phyloP scores from a whole-genome alignment of 306 rosid species.

The Cicer cuneatum region DNA sequence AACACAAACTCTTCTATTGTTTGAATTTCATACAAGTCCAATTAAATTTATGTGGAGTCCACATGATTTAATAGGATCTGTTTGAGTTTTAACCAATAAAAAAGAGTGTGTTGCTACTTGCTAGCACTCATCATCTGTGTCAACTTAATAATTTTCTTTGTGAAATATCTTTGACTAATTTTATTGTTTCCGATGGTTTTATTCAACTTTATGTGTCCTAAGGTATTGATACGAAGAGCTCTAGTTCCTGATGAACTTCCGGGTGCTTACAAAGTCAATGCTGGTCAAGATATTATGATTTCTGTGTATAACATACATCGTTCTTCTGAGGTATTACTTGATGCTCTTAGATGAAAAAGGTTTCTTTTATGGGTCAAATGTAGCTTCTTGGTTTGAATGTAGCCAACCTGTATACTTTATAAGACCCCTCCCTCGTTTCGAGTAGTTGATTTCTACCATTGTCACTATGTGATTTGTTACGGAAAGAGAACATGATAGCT shows the following conservation, averaged over 20 bases:
- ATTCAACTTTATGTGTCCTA: conserved; percentile 36
- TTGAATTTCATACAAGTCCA: too few species aligned
- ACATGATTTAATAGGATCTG: too few species aligned
- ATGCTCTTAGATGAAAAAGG: neutral
- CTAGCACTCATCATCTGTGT: too few species aligned
- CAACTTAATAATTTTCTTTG: neutral
- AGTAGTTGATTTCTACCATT: conserved; percentile 2
- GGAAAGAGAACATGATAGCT: neutral
- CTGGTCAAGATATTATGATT: conserved; percentile 98
- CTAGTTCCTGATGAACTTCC: conserved; percentile 83
- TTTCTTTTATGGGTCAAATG: conserved; percentile 31
- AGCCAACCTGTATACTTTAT: conserved; percentile 5
- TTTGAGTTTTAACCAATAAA: too few species aligned
- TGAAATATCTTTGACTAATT: conserved; percentile 23
- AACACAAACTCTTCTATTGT: too few species aligned
- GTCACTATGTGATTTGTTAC: neutral
- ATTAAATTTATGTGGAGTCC: too few species aligned
- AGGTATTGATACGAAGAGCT: conserved; percentile 98
- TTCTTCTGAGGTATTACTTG: conserved; percentile 75
- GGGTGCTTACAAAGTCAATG: conserved; percentile 79
- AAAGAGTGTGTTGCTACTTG: too few species aligned
- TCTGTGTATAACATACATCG: conserved; percentile 91
- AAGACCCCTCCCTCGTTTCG: neutral
- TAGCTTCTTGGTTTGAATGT: conserved; percentile 26
- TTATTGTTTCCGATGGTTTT: conserved; percentile 29